Evolutionary conservation across 2,329 filamentous ascomycete species (phyloP), one percentile per base, ranked within the genome.

Genomic region (Beauveria rudraprayagi): DNA sequence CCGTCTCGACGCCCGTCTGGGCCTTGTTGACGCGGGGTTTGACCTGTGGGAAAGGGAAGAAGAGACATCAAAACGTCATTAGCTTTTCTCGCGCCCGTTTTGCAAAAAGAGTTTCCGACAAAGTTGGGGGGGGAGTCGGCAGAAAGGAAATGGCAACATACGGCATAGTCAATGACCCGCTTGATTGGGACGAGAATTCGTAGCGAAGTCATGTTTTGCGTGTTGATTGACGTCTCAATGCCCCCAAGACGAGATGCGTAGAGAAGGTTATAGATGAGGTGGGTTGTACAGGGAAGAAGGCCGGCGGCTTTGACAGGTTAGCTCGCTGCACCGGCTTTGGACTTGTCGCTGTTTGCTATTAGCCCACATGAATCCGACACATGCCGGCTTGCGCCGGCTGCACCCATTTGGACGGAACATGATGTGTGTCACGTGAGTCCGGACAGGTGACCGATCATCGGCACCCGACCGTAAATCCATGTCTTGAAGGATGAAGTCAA

Each of bases 1-100:
- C 83, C 60, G 90, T 96, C 78, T 97, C 93, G 77, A 99, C 89
- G 72, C 86, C 93, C 64, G 93, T 97, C 77, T 84, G 82, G 69
- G 84, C 77, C 74, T 86, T 87, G 79, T 88, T 88, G 73, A 88
- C 83, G 67, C 85, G 83, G 61, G 84, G 84, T 71, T 87, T 87
- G 79, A 87, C 83, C 85, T 88, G 68, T 60, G 34, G 5, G 17
- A 5, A 14, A 19, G 55, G 26, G 14, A 40, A 26, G 10, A 54
- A 40, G 22, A 14, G 16, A 22, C 0, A 44, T 24, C 30, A 14
- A 22, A 8, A 52, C 16, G 44, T 46, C 37, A 17, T 46, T 53
- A 52, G 46, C 56, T 37, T 44, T 24, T 24, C 19, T 26, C 9
- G 41, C 9, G 41, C 3, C 8, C n/a, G 8, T 30, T 30, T 22